Evolutionary conservation across 331 rosid genomes (phyloP).

Genomic region (Saraca asoca): DNA sequence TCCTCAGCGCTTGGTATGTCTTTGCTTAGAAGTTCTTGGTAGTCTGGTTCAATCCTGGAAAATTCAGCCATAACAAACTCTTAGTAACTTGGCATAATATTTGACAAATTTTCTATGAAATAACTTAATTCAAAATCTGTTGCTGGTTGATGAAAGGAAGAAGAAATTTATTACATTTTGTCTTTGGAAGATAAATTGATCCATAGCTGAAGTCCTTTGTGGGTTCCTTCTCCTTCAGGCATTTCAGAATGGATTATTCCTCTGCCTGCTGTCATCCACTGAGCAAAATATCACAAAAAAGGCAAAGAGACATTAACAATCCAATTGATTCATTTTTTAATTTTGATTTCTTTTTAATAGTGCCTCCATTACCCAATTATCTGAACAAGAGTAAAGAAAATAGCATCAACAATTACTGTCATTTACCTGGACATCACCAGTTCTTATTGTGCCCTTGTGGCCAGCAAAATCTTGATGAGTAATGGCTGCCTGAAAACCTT

Average conservation of each 20-base stretch:
- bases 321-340: background rate
- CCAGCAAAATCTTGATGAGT: slow-evolving; percentile 96
- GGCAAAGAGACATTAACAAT: background rate
- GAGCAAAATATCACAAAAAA: slow-evolving; percentile 18
- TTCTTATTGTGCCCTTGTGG: slow-evolving; percentile 67
- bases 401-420: background rate
- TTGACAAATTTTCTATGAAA: too few species aligned
- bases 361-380: background rate
- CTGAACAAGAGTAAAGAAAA: background rate
- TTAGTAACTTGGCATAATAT: too few species aligned
- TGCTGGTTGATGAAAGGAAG: background rate
- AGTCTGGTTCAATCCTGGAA: slow-evolving; percentile 63
- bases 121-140: too few species aligned
- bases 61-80: too few species aligned
- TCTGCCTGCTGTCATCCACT: slow-evolving; percentile 99
- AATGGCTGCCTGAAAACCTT: slow-evolving; percentile 67
- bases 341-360: background rate
- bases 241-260: slow-evolving; percentile 97
- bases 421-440: slow-evolving; percentile 77
- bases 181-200: slow-evolving; percentile 73
- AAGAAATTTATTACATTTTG: slow-evolving; percentile 61
- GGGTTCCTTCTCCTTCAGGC: slow-evolving; percentile 82
- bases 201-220: slow-evolving; percentile 90
- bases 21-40: slow-evolving; percentile 52
- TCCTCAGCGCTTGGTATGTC: slow-evolving; percentile 48